These are phyloP conservation scores for Gossypium stocksii DNA, from an alignment of 345 rosid species.

Conservation along the genomic window DNA sequence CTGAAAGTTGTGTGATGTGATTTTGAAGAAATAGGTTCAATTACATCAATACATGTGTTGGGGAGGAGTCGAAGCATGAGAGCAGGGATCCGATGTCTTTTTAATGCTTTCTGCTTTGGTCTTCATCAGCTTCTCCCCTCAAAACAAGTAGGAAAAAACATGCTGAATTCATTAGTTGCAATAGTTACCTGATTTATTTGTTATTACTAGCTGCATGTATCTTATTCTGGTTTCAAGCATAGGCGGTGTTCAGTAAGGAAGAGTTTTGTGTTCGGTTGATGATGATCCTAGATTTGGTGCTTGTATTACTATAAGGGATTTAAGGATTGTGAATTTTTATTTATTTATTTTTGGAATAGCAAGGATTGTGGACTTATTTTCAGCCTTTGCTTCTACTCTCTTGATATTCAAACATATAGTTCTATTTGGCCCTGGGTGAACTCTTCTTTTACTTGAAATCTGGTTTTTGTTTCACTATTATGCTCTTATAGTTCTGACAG, in stretches of 20 bases:
- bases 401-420: neutral
- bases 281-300: neutral
- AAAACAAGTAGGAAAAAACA: neutral
- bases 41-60: neutral
- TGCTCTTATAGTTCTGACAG: no score
- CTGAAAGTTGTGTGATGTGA: neutral
- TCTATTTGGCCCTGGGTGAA: neutral
- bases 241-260: neutral
- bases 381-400: neutral
- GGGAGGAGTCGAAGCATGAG: neutral
- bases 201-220: neutral
- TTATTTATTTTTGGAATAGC: no score
- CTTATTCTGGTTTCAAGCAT: neutral
- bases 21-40: neutral
- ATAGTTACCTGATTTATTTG: neutral
- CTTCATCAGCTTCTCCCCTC: neutral
- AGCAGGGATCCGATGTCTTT: slow-evolving; percentile 1
- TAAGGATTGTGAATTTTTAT: neutral
- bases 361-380: neutral
- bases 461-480: no score
- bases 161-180: neutral
- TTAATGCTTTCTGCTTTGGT: slow-evolving; percentile 6
- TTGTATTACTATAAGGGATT: neutral
- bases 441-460: no score
- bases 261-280: neutral